A percentile compares a stretch with the other conserved stretches of the same genome.
These are phyloP conservation scores for Tetrahymena thermophila DNA, from an alignment of 73 alveolate genomes.

Conservation along the genomic window DNA sequence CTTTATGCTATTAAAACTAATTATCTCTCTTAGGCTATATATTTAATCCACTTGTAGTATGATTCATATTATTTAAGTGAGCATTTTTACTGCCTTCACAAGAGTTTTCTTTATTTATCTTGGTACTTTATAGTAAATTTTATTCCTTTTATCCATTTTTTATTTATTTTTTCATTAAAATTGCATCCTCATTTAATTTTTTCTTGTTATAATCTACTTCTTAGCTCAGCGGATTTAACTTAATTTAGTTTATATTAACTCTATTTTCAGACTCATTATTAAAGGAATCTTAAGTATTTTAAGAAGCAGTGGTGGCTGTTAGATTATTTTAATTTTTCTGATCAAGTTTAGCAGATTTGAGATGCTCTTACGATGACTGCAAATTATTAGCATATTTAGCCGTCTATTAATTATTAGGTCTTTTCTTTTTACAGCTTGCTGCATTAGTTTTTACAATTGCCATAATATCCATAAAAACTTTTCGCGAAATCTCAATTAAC, in stretches of 20 bases:
- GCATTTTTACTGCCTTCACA: not conserved
- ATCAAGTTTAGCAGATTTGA: not conserved
- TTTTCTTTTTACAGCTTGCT: not conserved
- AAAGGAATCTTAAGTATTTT: not conserved
- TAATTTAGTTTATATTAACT: not conserved
- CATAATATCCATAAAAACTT: not conserved
- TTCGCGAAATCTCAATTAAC: not conserved
- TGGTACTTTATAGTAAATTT: not conserved
- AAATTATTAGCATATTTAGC: not conserved
- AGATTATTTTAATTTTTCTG: not conserved
- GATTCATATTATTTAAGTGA: not conserved
- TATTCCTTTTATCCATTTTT: not conserved
- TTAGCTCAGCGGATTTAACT: not conserved
- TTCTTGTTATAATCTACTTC: not conserved
- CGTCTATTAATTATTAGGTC: not conserved
- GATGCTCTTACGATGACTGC: not conserved
- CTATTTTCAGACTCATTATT: not conserved
- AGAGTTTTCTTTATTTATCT: not conserved
- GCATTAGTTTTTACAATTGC: not conserved
- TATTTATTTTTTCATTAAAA: not conserved
- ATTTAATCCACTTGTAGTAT: not conserved
- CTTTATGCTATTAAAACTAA: not conserved
- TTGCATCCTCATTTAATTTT: not conserved
- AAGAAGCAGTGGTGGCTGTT: not conserved
- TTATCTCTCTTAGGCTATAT: not conserved